phyloP scores from a whole-genome alignment of 768 basidiomycete genomes.

The Leccinum disarticulatum region DNA sequence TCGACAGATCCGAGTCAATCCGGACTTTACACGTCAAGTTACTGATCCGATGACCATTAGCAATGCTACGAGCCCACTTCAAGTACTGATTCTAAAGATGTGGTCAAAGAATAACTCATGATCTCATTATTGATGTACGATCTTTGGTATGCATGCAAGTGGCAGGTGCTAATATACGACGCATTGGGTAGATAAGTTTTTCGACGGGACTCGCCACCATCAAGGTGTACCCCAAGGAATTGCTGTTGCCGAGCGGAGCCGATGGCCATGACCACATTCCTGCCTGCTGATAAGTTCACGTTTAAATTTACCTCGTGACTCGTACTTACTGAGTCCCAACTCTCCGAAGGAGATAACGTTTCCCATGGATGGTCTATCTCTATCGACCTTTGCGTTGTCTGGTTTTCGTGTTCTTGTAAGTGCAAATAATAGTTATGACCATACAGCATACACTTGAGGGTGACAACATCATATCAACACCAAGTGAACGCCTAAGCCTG shows the following conservation, averaged over 20 bases:
- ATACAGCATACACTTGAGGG: neutral
- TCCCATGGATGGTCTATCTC: neutral
- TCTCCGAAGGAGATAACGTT: neutral
- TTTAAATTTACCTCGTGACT: slow-evolving; percentile 2
- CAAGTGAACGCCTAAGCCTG: neutral
- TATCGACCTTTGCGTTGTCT: neutral
- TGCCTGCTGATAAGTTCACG: neutral
- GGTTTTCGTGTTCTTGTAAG: neutral
- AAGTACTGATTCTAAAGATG: neutral
- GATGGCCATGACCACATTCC: neutral
- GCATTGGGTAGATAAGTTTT: neutral
- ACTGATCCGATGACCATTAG: neutral
- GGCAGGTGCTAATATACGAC: neutral
- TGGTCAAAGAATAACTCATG: neutral
- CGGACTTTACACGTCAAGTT: neutral
- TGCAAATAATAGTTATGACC: neutral
- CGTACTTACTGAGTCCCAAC: neutral
- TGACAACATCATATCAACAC: neutral
- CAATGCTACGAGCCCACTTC: neutral
- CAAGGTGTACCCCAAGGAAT: neutral
- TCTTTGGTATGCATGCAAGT: neutral
- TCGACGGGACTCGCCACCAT: neutral
- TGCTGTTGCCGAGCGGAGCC: neutral
- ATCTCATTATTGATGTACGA: neutral
- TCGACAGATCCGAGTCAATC: neutral